Evolutionary conservation across 1,139 yeast genomes (phyloP), one percentile per base, ranked within the genome.

Genomic region (Taphrina sp.): DNA sequence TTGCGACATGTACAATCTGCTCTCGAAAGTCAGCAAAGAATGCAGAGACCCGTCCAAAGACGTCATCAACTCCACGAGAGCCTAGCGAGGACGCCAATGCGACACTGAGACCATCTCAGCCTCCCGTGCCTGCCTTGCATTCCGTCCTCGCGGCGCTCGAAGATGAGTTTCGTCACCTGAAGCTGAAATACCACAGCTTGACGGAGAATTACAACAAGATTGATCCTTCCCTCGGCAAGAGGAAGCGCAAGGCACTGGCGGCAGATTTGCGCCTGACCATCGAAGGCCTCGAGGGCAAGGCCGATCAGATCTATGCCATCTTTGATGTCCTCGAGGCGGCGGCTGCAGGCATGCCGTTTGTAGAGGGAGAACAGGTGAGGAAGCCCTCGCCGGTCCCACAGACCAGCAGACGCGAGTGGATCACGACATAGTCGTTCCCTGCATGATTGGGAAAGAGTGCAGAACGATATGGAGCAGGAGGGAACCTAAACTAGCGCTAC

Each of bases 291-390:
- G 70, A 68, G 59, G 64, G 58, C 39, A 67, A 67, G 47, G 67
- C 70, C 5, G 70, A 68, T 52, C 67, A 67, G 55, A 67, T 68
- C 7, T 68, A 68, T 51, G 67, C 69, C 24, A 57, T 68, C 61
- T 64, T 65, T 61, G 66, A 64, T 62, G 64, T 66, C 16, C 54
- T 65, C 42, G 62, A 66, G 36, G 67, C 65, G 8, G 52, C 56
- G 7, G 26, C 36, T 10, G 20, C 38, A 10, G 45, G 45, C 23
- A 28, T 28, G 23, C 26, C 45, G 10, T 38, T 28, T 28, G 10
- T 8, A 8, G 42, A 41, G 5, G 34, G 17, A 14, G 8, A 5
- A 28, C 14, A 5, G 12, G 43, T 14, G 31, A 38, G 10, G 43
- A 3, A 17, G n/a, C 33, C 33, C n/a, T 28, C n/a, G n/a, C n/a